Percentiles rank a stretch among this genome's conserved stretches.
Conservation (phyloP, 1,139 yeast genomes). For the Geotrichum klebahnii region DNA sequence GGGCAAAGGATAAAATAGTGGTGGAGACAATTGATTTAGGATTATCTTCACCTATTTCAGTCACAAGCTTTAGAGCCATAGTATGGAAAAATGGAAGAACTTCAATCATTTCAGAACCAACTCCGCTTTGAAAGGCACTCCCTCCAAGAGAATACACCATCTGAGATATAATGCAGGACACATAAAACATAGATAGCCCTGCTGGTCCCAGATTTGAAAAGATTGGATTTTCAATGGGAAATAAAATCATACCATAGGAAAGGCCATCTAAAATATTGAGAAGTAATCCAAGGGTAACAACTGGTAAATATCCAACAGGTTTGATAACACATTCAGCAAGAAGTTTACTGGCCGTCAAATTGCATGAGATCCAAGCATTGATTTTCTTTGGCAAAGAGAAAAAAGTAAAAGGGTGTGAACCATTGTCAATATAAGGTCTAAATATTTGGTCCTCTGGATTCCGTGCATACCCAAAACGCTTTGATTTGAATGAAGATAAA, state of each 20-base stretch:
- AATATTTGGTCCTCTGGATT: no score
- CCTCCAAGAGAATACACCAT: slow-evolving; percentile 85
- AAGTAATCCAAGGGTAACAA: slow-evolving; percentile 78
- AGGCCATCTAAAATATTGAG: slow-evolving; percentile 87
- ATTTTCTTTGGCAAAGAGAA: slow-evolving; percentile 20
- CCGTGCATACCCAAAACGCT: no score
- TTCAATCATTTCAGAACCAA: slow-evolving; percentile 97
- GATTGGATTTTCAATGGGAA: slow-evolving; percentile 78
- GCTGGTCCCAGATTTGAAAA: slow-evolving; percentile 79
- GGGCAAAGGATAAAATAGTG: slow-evolving; percentile 77
- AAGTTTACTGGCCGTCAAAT: slow-evolving; percentile 16
- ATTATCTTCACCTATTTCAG: slow-evolving; percentile 51
- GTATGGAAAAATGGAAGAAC: slow-evolving; percentile 96
- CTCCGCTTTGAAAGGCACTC: slow-evolving; percentile 80
- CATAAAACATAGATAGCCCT: slow-evolving; percentile 90
- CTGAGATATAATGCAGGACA: slow-evolving; percentile 84
- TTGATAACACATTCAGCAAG: slow-evolving; percentile 26
- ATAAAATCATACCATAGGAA: slow-evolving; percentile 95
- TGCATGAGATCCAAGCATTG: slow-evolving; percentile 13
- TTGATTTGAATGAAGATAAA: no score
- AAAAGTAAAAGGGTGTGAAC: slow-evolving; percentile 11
- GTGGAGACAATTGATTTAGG: slow-evolving; percentile 73
- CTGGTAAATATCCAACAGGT: slow-evolving; percentile 55
- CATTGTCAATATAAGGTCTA: no score
- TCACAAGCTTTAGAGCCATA: slow-evolving; percentile 74